These are phyloP conservation scores for Lignosus rhinocerotis DNA, from an alignment of 1,284 basidiomycete genomes.

Conservation along the genomic window DNA sequence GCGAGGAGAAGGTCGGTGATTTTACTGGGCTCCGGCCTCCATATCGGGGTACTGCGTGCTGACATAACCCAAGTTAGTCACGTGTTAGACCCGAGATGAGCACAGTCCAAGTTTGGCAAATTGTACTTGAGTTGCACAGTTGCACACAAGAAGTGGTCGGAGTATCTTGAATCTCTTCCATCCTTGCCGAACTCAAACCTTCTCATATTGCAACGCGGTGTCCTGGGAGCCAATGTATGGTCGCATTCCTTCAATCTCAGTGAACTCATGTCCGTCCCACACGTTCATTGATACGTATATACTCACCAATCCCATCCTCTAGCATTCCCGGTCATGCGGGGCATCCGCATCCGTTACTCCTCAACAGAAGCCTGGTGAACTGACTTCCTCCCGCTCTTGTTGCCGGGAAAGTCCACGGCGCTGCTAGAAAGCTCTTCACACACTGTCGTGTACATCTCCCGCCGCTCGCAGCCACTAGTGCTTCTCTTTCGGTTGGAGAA, in stretches of 20 bases:
- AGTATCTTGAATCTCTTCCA: neutral
- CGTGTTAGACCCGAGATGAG: neutral
- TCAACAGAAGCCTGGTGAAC: neutral
- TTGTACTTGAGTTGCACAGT: neutral
- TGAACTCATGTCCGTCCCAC: neutral
- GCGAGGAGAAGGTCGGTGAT: conserved; percentile 6
- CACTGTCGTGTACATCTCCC: too few species aligned
- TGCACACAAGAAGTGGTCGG: neutral
- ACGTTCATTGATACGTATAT: neutral
- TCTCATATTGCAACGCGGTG: neutral
- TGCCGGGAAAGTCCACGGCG: neutral
- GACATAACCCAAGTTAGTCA: neutral
- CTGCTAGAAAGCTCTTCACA: too few species aligned
- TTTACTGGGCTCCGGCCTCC: conserved; percentile 6
- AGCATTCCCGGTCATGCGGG: neutral
- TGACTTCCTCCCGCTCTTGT: conserved; percentile 6
- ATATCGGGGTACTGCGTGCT: conserved; percentile 9
- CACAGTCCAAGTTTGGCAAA: neutral
- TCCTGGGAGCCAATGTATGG: neutral
- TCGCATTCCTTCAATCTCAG: neutral
- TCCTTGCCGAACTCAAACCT: neutral
- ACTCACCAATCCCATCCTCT: neutral
- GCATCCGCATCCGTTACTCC: neutral
- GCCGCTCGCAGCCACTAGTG: neutral
- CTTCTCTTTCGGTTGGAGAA: neutral